Percentiles rank a stretch among this genome's conserved stretches.
These are phyloP conservation scores for Acer negundo DNA, from an alignment of 345 rosid species.

Conservation along the genomic window DNA sequence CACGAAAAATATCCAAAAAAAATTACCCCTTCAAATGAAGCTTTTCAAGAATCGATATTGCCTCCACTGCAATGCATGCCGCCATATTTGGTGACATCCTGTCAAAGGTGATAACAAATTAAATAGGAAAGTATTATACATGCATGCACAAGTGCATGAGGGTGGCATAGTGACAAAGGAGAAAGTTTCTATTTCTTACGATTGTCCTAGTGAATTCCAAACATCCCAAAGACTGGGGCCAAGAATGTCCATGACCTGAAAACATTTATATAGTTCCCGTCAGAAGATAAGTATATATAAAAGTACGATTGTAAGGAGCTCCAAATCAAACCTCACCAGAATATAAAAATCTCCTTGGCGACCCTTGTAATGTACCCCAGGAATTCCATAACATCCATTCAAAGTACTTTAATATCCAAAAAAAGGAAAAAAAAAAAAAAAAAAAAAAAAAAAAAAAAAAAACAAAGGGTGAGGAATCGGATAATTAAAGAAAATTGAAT, in stretches of 20 bases:
- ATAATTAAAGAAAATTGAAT: not conserved
- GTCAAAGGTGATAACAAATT: constrained; percentile 27
- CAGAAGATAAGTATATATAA: not conserved
- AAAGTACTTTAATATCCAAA: constrained; percentile 44
- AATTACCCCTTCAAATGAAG: constrained; percentile 84
- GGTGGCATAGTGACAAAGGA: not conserved
- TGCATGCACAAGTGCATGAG: constrained; percentile 4
- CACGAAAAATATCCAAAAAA: constrained; percentile 6
- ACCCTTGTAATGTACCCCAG: constrained; percentile 86
- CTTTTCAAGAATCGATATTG: constrained; percentile 88
- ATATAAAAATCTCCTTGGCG: constrained; percentile 95
- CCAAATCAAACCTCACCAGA: constrained; percentile 55
- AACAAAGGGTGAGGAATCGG: not conserved
- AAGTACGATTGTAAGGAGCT: constrained; percentile 6
- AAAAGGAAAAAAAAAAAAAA: not conserved
- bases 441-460: not conserved
- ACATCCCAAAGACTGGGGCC: constrained; percentile 99
- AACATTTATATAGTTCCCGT: constrained; percentile 24
- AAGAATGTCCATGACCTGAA: constrained; percentile 97
- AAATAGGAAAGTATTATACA: constrained; percentile 15
- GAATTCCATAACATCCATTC: constrained; percentile 84
- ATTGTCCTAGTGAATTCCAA: constrained; percentile 80
- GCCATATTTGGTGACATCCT: constrained; percentile 90
- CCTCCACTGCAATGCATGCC: constrained; percentile 95
- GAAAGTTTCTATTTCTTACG: constrained; percentile 45